phyloP scores from a whole-genome alignment of 202 grass and related monocot species.

The Cymbopogon flexuosus region DNA sequence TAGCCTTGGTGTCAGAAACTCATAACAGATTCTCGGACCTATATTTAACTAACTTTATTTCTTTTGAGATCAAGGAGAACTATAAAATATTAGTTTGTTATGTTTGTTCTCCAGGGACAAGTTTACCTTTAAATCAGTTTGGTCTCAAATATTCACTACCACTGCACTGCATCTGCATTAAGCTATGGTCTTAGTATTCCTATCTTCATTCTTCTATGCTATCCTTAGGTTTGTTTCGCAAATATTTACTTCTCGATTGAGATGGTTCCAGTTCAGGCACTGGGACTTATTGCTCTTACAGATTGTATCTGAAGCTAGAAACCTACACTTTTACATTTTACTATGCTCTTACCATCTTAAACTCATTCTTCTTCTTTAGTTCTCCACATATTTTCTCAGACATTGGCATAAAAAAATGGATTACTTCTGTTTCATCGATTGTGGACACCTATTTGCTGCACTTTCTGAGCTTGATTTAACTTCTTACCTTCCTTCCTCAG shows the following conservation, averaged over 20 bases:
- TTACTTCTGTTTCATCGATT: background rate
- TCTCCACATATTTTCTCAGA: background rate
- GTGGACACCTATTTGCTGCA: background rate
- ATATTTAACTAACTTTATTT: constrained; percentile 16
- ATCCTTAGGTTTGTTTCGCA: background rate
- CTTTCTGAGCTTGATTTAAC: constrained; percentile 21
- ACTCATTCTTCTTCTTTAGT: constrained; percentile 9
- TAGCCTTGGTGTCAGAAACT: background rate
- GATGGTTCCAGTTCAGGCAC: background rate
- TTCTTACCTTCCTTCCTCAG: constrained; percentile 33
- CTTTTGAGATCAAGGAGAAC: background rate
- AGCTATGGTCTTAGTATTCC: background rate
- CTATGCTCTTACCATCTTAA: background rate
- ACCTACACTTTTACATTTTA: background rate
- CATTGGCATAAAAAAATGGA: background rate
- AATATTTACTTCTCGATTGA: background rate
- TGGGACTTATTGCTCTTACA: background rate
- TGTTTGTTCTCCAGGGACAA: background rate
- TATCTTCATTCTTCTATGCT: constrained; percentile 7
- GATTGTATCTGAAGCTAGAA: constrained; percentile 4
- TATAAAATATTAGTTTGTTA: background rate
- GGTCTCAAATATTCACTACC: background rate
- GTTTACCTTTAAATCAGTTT: constrained; percentile 25
- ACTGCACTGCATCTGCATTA: background rate
- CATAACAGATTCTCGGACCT: background rate